These are phyloP conservation scores for Globisporangium paddicum DNA, from an alignment of 352 stramenopile species.

Conservation along the genomic window DNA sequence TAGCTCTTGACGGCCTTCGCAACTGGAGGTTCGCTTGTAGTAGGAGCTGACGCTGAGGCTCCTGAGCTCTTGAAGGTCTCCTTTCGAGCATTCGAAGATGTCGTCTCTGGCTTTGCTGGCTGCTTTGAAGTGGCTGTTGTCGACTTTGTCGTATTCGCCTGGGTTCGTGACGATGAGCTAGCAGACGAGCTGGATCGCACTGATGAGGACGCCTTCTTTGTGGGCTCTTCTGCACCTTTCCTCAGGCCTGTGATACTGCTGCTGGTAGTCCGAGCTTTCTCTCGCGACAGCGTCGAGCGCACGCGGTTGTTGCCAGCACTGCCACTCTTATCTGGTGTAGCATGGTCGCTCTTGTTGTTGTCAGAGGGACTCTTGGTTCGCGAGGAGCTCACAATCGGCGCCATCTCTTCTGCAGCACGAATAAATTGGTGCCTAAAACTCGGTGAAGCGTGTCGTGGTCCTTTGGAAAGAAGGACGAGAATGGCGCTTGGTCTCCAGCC, in stretches of 20 bases:
- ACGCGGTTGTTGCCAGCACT: slow-evolving; percentile 10
- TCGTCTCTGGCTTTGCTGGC: slow-evolving; percentile 2
- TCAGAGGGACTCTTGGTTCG: slow-evolving; percentile 1
- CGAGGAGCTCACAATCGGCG: slow-evolving; percentile 10
- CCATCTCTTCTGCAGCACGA: slow-evolving; percentile 3
- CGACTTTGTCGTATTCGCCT: not conserved
- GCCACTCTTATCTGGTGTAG: not conserved
- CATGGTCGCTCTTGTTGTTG: slow-evolving; percentile 16
- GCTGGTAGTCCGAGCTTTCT: slow-evolving; percentile 4
- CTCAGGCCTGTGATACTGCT: not conserved
- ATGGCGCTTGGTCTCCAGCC: not conserved
- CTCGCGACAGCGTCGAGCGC: slow-evolving; percentile 10
- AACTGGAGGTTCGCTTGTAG: not conserved
- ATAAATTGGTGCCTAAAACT: not conserved
- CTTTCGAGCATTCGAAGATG: slow-evolving; percentile 5
- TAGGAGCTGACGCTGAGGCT: slow-evolving; percentile 11
- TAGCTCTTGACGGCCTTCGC: slow-evolving; percentile 12
- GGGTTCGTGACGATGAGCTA: not conserved
- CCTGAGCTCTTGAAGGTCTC: slow-evolving; percentile 14
- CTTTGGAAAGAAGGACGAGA: not conserved
- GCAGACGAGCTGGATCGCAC: slow-evolving; percentile 9
- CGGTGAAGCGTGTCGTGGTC: not conserved
- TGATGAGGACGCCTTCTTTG: slow-evolving; percentile 2
- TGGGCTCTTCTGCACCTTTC: slow-evolving; percentile 5
- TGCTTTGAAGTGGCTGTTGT: slow-evolving; percentile 3